Base-by-base conservation (phyloP, 352 stramenopile species). In the Bremia lactucae region DNA sequence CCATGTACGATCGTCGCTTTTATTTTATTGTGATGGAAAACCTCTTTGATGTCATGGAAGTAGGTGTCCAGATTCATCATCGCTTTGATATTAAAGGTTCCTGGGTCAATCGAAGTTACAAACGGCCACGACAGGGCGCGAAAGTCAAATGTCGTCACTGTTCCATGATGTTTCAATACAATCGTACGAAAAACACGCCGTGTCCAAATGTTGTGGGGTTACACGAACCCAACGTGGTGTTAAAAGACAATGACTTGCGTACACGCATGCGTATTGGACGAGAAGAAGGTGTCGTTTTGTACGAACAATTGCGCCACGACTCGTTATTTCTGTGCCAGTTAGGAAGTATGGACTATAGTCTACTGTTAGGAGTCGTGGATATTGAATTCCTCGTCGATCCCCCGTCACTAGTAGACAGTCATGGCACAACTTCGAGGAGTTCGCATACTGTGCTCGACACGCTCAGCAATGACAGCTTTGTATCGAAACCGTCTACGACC, bases 21-120 rank as follows among this genome's bases (percentile, higher is more conserved):
- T 91, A 88, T 45, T 96, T 96, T 49, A 72, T 96, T 40, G 83
- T 96, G 22, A 96, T 96, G 86, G 82, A 90, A 41, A 96, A 96
- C 37, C 62, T 96, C 11, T 95, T 96, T 50, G 72, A 81, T 37
- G 66, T 79, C 3, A 74, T 65, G 40, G 59, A 80, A 22, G 42
- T 81, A 33, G 74, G 62, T 1, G 62, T 76, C 37, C 59, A 75
- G 34, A 87, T 95, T 29, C 81, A 96, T 52, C 73, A 93, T 39
- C 63, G 70, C 11, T 96, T 84, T 42, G 86, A 96, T 35, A 88
- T 96, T 56, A 96, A 96, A 44, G 86, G 86, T 1, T 90, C 75
- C n/a, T 96, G 83, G 81, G 72, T 96, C 2, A 90, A 90, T 26
- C 77, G 80, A 18, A 90, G 74, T 44, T 88, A 88, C 59, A 81